A percentile compares a stretch with the other conserved stretches of the same genome.
Conservation (phyloP, 169 alveolate genomes). For the Cryptosporidium baileyi region DNA sequence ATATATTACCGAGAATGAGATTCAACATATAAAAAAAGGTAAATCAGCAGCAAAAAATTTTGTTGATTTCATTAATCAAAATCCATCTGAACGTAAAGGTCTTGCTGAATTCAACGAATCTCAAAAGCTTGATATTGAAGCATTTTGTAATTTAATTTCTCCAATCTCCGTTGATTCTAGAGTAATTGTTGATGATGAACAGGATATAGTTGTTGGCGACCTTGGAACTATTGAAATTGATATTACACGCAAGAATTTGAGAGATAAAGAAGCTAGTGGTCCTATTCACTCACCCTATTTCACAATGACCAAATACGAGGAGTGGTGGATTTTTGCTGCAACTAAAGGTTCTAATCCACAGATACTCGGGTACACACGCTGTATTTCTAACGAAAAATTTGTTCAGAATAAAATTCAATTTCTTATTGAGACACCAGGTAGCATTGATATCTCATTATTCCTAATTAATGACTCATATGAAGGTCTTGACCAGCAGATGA, state of each 20-base stretch:
- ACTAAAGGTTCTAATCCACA: slow-evolving; percentile 76
- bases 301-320: slow-evolving; percentile 87
- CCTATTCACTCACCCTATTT: slow-evolving; percentile 89
- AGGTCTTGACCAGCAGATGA: slow-evolving; percentile 79
- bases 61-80: slow-evolving; percentile 81
- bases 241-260: slow-evolving; percentile 80
- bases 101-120: slow-evolving; percentile 78
- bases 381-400: slow-evolving; percentile 76
- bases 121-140: slow-evolving; percentile 82
- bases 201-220: slow-evolving; percentile 87
- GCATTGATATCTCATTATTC: slow-evolving; percentile 73
- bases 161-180: slow-evolving; percentile 78
- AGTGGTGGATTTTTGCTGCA: slow-evolving; percentile 85
- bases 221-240: slow-evolving; percentile 83
- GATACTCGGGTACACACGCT: slow-evolving; percentile 75
- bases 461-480: slow-evolving; percentile 80
- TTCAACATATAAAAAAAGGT: slow-evolving; percentile 79
- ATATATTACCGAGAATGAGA: slow-evolving; percentile 82
- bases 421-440: slow-evolving; percentile 80
- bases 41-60: slow-evolving; percentile 80
- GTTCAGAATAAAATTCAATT: slow-evolving; percentile 78
- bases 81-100: slow-evolving; percentile 81
- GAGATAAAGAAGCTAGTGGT: slow-evolving; percentile 83
- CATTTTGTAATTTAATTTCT: slow-evolving; percentile 82
- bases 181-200: slow-evolving; percentile 85